Evolutionary conservation across 768 basidiomycete species (phyloP), one percentile per base, ranked within the genome.

Genomic region (Suillus sp.): DNA sequence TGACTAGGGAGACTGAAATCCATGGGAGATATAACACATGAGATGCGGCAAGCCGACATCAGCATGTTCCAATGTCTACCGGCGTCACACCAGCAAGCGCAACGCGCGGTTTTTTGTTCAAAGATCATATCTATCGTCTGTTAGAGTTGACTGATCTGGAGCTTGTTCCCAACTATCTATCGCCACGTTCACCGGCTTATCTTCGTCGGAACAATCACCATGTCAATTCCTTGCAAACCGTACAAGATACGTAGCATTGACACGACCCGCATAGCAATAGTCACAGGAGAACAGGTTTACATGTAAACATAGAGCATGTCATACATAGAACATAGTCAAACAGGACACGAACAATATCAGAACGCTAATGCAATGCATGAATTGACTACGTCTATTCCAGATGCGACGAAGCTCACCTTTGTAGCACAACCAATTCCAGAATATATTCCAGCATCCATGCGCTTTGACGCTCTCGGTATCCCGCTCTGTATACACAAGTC

Each of bases 341-440:
- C 14, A 4, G 8, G n/a, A 37, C 7, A 55, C 7, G 1, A 35
- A 7, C 14, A 7, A 16, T 55, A 8, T 55, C 54, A 55, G 14
- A 55, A 22, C 13, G 54, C 54, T 37, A 2, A 16, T 16, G 54
- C 14, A 22, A 37, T 37, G 34, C 14, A n/a, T 55, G 20, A 37
- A 55, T 55, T 22, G 54, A 55, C 35, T 16, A 13, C 1, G 4
- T 9, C 30, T 11, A 35, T 13, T 25, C 13, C 11, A 22, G n/a
- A 55, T 16, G 1, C 2, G 7, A 55, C 35, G 54, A 55, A 37
- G 37, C 54, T 55, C n/a, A 32, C 54, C 54, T 16, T 55, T 55
- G n/a, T 55, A 55, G 8, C 54, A 55, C 14, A 55, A 8, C 54
- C 54, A 55, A 16, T 35, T 9, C 53, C 53, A 54, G 34, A 54